Conservation (phyloP, 176 grass and related monocot species). For the Carex kokanica region DNA sequence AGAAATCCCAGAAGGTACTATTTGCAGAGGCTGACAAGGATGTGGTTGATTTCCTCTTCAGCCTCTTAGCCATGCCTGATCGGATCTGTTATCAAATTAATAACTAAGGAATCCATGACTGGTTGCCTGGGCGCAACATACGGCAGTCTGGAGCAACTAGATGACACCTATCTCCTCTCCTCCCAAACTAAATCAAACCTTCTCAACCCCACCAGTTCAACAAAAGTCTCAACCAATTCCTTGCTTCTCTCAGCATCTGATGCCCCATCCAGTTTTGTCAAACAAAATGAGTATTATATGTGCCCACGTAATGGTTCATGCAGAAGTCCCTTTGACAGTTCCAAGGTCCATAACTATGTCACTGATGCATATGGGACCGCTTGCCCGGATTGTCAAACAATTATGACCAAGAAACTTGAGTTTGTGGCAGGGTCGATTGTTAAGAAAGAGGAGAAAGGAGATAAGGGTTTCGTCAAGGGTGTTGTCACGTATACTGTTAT, state of each 20-base stretch:
- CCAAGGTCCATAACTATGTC: background rate
- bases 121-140: slow-evolving; percentile 7
- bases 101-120: slow-evolving; percentile 2
- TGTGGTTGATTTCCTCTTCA: too few species aligned
- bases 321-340: too few species aligned
- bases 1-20: too few species aligned
- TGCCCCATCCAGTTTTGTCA: background rate
- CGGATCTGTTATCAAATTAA: slow-evolving; percentile 9
- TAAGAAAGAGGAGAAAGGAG: background rate
- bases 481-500: background rate
- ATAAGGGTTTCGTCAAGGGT: too few species aligned
- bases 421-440: background rate
- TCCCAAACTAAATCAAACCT: background rate
- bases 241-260: background rate
- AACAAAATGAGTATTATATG: background rate
- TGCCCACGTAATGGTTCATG: background rate
- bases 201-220: background rate
- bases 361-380: background rate
- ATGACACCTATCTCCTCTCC: slow-evolving; percentile 25
- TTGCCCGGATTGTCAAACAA: background rate
- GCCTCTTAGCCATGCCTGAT: too few species aligned
- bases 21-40: too few species aligned
- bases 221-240: background rate
- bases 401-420: background rate
- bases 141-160: slow-evolving; percentile 25